Evolutionary conservation across 1,284 basidiomycete species (phyloP).

Genomic region (Xerocomus nothofagi): DNA sequence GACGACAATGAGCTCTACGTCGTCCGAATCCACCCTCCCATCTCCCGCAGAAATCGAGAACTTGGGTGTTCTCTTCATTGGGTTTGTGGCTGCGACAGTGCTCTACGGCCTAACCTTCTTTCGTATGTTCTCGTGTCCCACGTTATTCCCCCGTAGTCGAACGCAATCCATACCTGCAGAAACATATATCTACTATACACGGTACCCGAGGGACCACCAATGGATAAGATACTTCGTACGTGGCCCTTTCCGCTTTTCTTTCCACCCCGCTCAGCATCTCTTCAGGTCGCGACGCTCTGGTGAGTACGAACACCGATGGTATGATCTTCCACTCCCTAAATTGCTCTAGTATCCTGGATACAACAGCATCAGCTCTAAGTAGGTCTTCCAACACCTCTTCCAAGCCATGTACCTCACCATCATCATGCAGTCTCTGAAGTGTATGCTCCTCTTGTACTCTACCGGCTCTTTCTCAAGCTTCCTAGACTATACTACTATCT

Average conservation of each 20-base stretch:
- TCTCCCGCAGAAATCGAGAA: constrained; percentile 31
- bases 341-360: constrained; percentile 24
- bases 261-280: not conserved
- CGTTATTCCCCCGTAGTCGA: not conserved
- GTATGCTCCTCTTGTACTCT: constrained; percentile 22
- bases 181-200: constrained; percentile 41
- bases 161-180: constrained; percentile 25
- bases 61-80: constrained; percentile 38
- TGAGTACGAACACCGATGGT: constrained; percentile 18
- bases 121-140: constrained; percentile 32
- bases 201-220: constrained; percentile 34
- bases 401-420: constrained; percentile 1
- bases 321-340: not conserved
- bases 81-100: constrained; percentile 38
- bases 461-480: constrained; percentile 9
- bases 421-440: constrained; percentile 36
- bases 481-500: constrained; percentile 39
- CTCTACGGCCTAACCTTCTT: constrained; percentile 46
- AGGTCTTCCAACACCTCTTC: not conserved
- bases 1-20: constrained; percentile 18
- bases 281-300: constrained; percentile 37
- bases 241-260: not conserved
- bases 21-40: constrained; percentile 3
- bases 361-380: constrained; percentile 24
- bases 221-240: constrained; percentile 35